Evolutionary conservation across 805 yeast species (phyloP).

Genomic region (Yarrowia phangngaensis): DNA sequence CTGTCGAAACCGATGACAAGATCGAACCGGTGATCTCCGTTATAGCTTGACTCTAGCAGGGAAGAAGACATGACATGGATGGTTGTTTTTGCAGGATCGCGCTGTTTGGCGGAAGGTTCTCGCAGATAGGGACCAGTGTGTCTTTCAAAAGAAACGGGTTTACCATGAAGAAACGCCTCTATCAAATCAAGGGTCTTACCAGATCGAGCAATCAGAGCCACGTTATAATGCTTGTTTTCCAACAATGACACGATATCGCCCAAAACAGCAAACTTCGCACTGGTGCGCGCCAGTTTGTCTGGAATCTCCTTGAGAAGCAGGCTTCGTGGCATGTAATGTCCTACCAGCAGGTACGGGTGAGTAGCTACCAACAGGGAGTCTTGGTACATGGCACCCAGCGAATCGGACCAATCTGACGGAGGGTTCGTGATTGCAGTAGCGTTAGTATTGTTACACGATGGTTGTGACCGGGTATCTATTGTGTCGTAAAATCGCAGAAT

Average conservation of each 20-base stretch:
- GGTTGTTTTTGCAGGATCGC: slow-evolving; percentile 34
- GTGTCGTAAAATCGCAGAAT: slow-evolving; percentile 77
- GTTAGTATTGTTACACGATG: slow-evolving; percentile 31
- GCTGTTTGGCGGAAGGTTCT: slow-evolving; percentile 41
- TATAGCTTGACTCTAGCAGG: slow-evolving; percentile 33
- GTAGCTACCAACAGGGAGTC: slow-evolving; percentile 78
- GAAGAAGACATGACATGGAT: slow-evolving; percentile 48
- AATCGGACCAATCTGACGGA: slow-evolving; percentile 62
- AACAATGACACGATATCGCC: slow-evolving; percentile 59
- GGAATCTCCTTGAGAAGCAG: slow-evolving; percentile 69
- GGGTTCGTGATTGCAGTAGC: slow-evolving; percentile 36
- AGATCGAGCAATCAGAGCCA: slow-evolving; percentile 68
- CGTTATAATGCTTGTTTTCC: slow-evolving; percentile 45
- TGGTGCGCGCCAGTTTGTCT: slow-evolving; percentile 59
- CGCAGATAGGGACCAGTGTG: slow-evolving; percentile 62
- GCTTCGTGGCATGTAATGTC: slow-evolving; percentile 80
- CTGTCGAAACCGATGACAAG: slow-evolving; percentile 60
- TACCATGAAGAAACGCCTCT: slow-evolving; percentile 76
- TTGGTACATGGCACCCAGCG: slow-evolving; percentile 66
- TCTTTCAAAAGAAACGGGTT: slow-evolving; percentile 59
- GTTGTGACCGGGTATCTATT: slow-evolving; percentile 34
- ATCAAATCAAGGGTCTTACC: slow-evolving; percentile 69
- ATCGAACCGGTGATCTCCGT: slow-evolving; percentile 45
- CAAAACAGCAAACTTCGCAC: slow-evolving; percentile 78
- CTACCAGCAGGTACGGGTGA: slow-evolving; percentile 83